These are phyloP conservation scores for Colletotrichum lini DNA, from an alignment of 2,329 filamentous ascomycete genomes.

Conservation along the genomic window DNA sequence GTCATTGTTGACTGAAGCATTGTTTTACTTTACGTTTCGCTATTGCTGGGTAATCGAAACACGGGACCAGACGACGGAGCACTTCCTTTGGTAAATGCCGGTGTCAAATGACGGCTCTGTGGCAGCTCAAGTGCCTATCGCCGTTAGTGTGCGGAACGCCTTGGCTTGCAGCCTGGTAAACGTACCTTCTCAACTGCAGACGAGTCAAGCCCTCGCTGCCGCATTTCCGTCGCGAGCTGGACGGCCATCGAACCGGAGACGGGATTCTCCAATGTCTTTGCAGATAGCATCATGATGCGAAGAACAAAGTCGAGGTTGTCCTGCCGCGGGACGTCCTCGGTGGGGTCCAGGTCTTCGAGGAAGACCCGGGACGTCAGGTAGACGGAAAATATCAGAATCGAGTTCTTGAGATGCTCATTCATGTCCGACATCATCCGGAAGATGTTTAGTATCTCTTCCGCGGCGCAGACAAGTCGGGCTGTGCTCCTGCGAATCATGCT, in stretches of 20 bases:
- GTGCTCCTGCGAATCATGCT: conserved; percentile 73
- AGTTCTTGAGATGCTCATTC: conserved; percentile 69
- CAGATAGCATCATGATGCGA: conserved; percentile 76
- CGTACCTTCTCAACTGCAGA: conserved; percentile 46
- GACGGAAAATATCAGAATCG: conserved; percentile 79
- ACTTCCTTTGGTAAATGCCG: too few species aligned
- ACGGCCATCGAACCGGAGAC: conserved; percentile 79
- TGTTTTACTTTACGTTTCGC: too few species aligned
- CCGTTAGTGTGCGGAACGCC: too few species aligned
- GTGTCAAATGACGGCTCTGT: too few species aligned
- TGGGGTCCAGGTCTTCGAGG: conserved; percentile 75
- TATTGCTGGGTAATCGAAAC: too few species aligned
- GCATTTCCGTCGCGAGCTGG: conserved; percentile 77
- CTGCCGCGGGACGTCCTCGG: conserved; percentile 51
- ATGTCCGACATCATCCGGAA: conserved; percentile 72
- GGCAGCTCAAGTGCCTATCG: too few species aligned
- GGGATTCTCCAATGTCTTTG: conserved; percentile 68
- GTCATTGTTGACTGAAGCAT: too few species aligned
- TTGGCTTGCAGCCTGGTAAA: too few species aligned
- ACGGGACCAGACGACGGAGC: too few species aligned
- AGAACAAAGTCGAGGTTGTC: conserved; percentile 77
- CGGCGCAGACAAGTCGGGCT: conserved; percentile 76
- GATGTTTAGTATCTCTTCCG: conserved; percentile 76
- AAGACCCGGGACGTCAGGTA: conserved; percentile 81
- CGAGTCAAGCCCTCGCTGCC: conserved; percentile 53